A percentile compares a stretch with the other conserved stretches of the same genome.
phyloP scores from a whole-genome alignment of 2,329 filamentous ascomycete species.

The Aspergillus brasiliensis region DNA sequence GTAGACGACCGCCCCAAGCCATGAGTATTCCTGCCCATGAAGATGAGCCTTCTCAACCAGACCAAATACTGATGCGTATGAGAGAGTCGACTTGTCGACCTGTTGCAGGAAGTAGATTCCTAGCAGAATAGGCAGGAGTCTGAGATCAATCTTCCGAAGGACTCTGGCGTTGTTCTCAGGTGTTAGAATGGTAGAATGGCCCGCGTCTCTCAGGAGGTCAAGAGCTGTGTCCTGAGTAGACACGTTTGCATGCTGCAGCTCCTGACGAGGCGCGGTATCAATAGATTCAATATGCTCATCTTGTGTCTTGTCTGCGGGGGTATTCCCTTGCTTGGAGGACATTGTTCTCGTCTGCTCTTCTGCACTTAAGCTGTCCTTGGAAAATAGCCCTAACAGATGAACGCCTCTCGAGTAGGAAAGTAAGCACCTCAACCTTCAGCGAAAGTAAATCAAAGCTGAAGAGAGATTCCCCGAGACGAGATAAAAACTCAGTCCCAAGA shows the following conservation, averaged over 20 bases:
- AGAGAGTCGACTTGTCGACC: slow-evolving; percentile 64
- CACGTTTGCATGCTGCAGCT: neutral
- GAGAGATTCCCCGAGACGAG: neutral
- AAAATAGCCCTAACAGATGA: neutral
- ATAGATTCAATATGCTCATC: slow-evolving; percentile 34
- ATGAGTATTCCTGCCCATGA: slow-evolving; percentile 57
- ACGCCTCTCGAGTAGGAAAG: neutral
- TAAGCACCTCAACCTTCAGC: neutral
- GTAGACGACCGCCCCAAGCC: slow-evolving; percentile 56
- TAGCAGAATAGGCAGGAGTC: slow-evolving; percentile 58
- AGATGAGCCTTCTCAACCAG: slow-evolving; percentile 61
- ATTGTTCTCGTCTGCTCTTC: slow-evolving; percentile 19
- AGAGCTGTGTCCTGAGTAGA: slow-evolving; percentile 51
- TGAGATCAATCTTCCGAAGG: slow-evolving; percentile 54
- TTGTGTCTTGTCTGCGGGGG: slow-evolving; percentile 20
- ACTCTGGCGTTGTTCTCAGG: slow-evolving; percentile 56
- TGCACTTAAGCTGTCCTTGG: neutral
- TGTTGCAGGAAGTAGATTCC: slow-evolving; percentile 65
- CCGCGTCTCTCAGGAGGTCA: slow-evolving; percentile 51
- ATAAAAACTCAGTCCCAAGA: neutral
- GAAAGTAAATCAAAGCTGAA: neutral
- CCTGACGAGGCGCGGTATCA: slow-evolving; percentile 10
- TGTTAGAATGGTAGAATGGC: slow-evolving; percentile 52
- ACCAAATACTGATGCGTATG: slow-evolving; percentile 65
- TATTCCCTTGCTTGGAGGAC: slow-evolving; percentile 19